Conservation (phyloP, 352 stramenopile genomes). For the Lagenidium giganteum region DNA sequence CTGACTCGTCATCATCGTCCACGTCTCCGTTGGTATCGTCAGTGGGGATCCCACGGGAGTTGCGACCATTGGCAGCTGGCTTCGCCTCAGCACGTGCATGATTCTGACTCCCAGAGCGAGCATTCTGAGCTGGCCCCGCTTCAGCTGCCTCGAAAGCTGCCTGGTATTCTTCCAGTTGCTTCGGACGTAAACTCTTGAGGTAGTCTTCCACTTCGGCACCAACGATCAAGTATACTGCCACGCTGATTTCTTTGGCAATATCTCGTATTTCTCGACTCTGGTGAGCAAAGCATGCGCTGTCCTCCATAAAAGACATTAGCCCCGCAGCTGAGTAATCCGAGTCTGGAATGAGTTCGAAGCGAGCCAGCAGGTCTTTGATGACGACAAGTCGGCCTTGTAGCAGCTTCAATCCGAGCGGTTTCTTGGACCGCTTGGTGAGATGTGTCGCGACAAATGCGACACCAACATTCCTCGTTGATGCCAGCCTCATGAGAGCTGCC, state of each 20-base stretch:
- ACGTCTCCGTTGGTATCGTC: conserved; percentile 37
- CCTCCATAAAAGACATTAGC: conserved; percentile 79
- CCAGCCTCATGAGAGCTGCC: conserved; percentile 32
- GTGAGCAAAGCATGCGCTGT: conserved; percentile 82
- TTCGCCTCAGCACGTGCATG: neutral
- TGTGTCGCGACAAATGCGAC: conserved; percentile 57
- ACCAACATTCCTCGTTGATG: conserved; percentile 58
- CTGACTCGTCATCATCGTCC: conserved; percentile 66
- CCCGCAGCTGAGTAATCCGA: conserved; percentile 46
- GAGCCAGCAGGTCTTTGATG: conserved; percentile 48
- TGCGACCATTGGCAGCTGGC: neutral
- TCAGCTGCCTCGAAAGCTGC: conserved; percentile 74
- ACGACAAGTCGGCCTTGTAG: conserved; percentile 56
- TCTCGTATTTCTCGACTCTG: conserved; percentile 87
- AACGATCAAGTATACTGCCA: conserved; percentile 64
- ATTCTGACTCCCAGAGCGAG: no score
- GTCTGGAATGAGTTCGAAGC: conserved; percentile 45
- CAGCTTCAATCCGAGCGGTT: conserved; percentile 66
- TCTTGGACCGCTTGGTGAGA: conserved; percentile 68
- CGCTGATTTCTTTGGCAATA: conserved; percentile 80
- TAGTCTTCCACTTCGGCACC: conserved; percentile 67
- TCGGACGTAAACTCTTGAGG: conserved; percentile 79
- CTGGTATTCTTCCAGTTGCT: conserved; percentile 91
- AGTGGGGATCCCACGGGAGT: neutral
- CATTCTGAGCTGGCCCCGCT: conserved; percentile 28